Percentiles rank a stretch among this genome's conserved stretches.
phyloP scores from a whole-genome alignment of 306 rosid genomes.

The Cajanus cajan region DNA sequence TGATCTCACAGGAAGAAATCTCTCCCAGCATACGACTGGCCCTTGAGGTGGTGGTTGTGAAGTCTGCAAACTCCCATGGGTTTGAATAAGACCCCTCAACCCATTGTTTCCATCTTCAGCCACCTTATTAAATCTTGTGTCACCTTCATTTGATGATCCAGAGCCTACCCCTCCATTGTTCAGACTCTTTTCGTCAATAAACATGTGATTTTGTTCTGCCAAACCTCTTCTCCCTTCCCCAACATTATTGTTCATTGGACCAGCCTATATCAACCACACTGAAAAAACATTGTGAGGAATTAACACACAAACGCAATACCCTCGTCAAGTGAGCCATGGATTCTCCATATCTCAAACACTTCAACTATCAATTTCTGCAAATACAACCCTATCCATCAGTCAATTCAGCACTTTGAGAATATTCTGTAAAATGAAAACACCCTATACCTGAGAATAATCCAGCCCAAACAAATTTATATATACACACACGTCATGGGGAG shows the following conservation, averaged over 20 bases:
- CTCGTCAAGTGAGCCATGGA: conserved; percentile 26
- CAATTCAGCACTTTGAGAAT: neutral
- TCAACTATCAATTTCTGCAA: conserved; percentile 45
- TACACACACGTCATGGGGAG: neutral
- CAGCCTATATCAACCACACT: conserved; percentile 43
- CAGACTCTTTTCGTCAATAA: conserved; percentile 34
- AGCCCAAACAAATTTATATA: conserved; percentile 10
- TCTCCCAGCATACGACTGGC: conserved; percentile 46
- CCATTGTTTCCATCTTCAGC: conserved; percentile 41
- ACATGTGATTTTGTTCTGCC: conserved; percentile 37
- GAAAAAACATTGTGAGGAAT: conserved; percentile 30
- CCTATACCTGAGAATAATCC: conserved; percentile 29
- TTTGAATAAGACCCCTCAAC: conserved; percentile 37
- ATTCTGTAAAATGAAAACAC: conserved; percentile 9
- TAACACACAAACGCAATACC: conserved; percentile 30
- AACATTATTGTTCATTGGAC: conserved; percentile 37
- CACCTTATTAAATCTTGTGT: conserved; percentile 32
- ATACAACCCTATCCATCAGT: conserved; percentile 27
- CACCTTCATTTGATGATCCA: conserved; percentile 44
- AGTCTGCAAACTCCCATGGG: conserved; percentile 42
- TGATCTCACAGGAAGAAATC: conserved; percentile 58
- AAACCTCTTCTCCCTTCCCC: conserved; percentile 23
- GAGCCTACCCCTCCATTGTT: conserved; percentile 41
- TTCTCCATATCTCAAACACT: conserved; percentile 29
- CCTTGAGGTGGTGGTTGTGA: conserved; percentile 47